These are phyloP conservation scores for Xerocomellus dryophilus DNA, from an alignment of 768 basidiomycete species.

Conservation along the genomic window DNA sequence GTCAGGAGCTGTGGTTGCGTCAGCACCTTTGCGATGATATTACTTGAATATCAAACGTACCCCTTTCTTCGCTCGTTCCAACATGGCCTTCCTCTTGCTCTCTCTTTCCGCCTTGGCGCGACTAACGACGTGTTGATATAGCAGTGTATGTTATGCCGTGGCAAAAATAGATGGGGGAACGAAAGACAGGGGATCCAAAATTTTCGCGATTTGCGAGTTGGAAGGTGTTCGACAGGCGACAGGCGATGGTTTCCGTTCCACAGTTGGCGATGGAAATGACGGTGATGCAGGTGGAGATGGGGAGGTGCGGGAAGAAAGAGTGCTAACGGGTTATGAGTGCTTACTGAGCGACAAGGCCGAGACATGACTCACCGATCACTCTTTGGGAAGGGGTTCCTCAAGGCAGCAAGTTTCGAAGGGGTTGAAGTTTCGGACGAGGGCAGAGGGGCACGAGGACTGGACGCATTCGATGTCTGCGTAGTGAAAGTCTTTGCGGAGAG, in stretches of 20 bases:
- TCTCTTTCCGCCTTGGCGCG: slow-evolving; percentile 74
- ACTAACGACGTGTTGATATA: slow-evolving; percentile 36
- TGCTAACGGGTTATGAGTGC: slow-evolving; percentile 67
- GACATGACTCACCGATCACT: slow-evolving; percentile 61
- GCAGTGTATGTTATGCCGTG: slow-evolving; percentile 48
- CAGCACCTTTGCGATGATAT: neutral
- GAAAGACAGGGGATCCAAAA: slow-evolving; percentile 45
- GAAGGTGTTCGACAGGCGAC: slow-evolving; percentile 27
- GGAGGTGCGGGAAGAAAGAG: slow-evolving; percentile 26
- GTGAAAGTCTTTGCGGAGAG: neutral
- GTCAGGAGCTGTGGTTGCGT: slow-evolving; percentile 45
- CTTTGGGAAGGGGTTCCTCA: slow-evolving; percentile 41
- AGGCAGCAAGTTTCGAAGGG: slow-evolving; percentile 13
- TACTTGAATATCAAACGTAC: slow-evolving; percentile 38
- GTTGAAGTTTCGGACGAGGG: slow-evolving; percentile 9
- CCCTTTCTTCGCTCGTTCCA: slow-evolving; percentile 72
- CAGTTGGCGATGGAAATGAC: neutral
- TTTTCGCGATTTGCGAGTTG: slow-evolving; percentile 36
- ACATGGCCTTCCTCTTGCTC: slow-evolving; percentile 67
- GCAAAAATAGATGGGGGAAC: slow-evolving; percentile 68
- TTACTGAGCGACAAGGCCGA: slow-evolving; percentile 36
- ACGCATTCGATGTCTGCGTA: slow-evolving; percentile 5
- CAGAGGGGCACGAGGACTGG: neutral
- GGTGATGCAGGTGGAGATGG: slow-evolving; percentile 16
- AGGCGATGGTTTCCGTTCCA: slow-evolving; percentile 18